Evolutionary conservation across 1,284 basidiomycete genomes (phyloP).

Genomic region (Tranzscheliella williamsii): DNA sequence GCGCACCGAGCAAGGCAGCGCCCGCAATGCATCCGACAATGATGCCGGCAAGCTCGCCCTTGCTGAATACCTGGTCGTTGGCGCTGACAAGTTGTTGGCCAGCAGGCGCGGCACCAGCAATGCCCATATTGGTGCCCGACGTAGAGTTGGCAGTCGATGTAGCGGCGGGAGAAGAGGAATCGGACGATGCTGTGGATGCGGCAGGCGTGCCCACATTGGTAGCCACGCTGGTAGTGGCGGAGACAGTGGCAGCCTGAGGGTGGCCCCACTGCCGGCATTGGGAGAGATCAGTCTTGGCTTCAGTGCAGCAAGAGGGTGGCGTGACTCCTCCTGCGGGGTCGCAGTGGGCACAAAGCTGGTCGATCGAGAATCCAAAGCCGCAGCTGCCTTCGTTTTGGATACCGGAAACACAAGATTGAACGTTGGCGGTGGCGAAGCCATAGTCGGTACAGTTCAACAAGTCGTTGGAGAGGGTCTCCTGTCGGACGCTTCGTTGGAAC

Average conservation of each 20-base stretch:
- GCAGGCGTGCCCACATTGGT: slow-evolving; percentile 26
- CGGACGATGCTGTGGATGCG: slow-evolving; percentile 5
- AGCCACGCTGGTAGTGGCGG: slow-evolving; percentile 36
- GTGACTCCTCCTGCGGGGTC: slow-evolving; percentile 43
- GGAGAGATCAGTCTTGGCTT: slow-evolving; percentile 42
- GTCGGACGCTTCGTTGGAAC: slow-evolving; percentile 45
- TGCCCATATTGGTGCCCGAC: background rate
- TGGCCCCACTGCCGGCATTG: slow-evolving; percentile 47
- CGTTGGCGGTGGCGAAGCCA: slow-evolving; percentile 61
- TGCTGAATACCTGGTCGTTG: slow-evolving; percentile 21
- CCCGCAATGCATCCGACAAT: slow-evolving; percentile 46
- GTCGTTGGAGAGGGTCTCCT: slow-evolving; percentile 60
- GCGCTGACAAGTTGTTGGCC: slow-evolving; percentile 24
- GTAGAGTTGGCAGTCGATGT: slow-evolving; percentile 9
- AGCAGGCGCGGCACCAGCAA: slow-evolving; percentile 8
- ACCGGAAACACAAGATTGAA: slow-evolving; percentile 61
- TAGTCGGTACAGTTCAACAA: slow-evolving; percentile 61
- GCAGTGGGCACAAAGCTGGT: slow-evolving; percentile 63
- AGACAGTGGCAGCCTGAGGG: slow-evolving; percentile 42
- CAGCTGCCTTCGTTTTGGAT: slow-evolving; percentile 63
- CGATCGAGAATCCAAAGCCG: slow-evolving; percentile 61
- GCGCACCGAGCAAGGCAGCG: slow-evolving; percentile 43
- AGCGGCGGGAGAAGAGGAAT: slow-evolving; percentile 15
- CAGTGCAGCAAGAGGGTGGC: slow-evolving; percentile 46
- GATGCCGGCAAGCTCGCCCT: slow-evolving; percentile 42